Base-by-base conservation (phyloP, 2,329 filamentous ascomycete genomes). In the Huntiella omanensis region DNA sequence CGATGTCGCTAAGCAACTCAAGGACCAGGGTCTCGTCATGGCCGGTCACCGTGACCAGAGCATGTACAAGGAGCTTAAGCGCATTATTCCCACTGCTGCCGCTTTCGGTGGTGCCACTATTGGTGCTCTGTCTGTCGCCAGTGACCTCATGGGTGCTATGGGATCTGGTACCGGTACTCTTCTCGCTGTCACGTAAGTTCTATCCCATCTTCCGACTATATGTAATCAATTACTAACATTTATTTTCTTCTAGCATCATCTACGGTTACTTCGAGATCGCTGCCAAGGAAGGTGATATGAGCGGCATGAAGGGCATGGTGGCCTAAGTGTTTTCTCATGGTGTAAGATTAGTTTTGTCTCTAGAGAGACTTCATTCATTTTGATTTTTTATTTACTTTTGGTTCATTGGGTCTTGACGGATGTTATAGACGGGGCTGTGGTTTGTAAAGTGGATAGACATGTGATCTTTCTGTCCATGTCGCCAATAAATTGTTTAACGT, bases 31-130 rank as follows among this genome's bases (percentile, higher is more conserved):
- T 62, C 80, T 98, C 49, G 88, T 98, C 56, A 98, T 98, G 92
- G 88, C 91, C 59, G 91, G 91, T 60, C 91, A 98, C 73, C 84
- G 91, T 69, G 92, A 98, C 65, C 88, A 96, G 75, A 92, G 83
- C 72, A 98, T 98, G 91, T 98, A 98, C 78, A 93, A 93, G 74
- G 91, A 98, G 69, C 77, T 98, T 54, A 98, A 98, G 83, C 83
- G 91, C 59, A 91, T 98, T 58, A 98, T 98, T 54, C 92, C 91
- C 53, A 96, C 91, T 51, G 92, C 91, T 52, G 91, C 91, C 54
- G 91, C 92, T 57, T 98, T 98, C 55, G 91, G 92, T 65, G 91
- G 91, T 73, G 91, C 91, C 55, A 96, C 88, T 72, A 98, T 98
- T 70, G 91, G 91, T 70, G 88, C 83, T 55, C 78, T 98, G 53